Evolutionary conservation across 345 rosid species (phyloP).

Genomic region (Pseudoturritis turrita): DNA sequence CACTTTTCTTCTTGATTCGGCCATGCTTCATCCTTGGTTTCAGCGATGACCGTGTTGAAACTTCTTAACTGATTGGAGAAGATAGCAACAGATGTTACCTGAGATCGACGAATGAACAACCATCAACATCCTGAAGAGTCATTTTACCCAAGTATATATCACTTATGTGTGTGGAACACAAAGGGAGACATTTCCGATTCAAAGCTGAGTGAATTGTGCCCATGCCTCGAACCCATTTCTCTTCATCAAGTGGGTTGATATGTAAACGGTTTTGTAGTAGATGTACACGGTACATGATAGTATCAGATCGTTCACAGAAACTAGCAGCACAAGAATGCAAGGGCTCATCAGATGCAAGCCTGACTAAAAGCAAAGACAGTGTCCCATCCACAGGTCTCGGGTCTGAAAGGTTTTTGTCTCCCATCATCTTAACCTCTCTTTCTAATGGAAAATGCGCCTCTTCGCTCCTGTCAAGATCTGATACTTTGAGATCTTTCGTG

Average conservation of each 20-base stretch:
- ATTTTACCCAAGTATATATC: conserved; percentile 68
- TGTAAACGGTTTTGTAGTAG: conserved; percentile 54
- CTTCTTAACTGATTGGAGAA: neutral
- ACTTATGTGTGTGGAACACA: conserved; percentile 63
- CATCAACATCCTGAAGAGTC: conserved; percentile 73
- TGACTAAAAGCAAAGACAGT: conserved; percentile 59
- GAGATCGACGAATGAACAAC: conserved; percentile 49
- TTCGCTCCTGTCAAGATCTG: conserved; percentile 45
- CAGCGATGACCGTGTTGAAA: no score
- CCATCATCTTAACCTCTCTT: conserved; percentile 91
- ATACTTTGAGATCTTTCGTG: conserved; percentile 69
- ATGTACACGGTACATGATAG: conserved; percentile 48
- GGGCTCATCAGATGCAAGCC: conserved; percentile 70
- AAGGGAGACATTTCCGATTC: conserved; percentile 60
- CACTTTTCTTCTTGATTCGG: no score
- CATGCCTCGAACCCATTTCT: conserved; percentile 58
- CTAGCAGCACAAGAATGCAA: conserved; percentile 55
- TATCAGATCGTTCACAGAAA: conserved; percentile 67
- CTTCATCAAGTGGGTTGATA: conserved; percentile 44
- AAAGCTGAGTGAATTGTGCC: conserved; percentile 57
- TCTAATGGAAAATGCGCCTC: conserved; percentile 70
- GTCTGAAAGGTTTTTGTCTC: conserved; percentile 73
- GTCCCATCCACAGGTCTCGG: conserved; percentile 84
- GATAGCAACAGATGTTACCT: conserved; percentile 31
- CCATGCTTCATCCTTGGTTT: no score